phyloP scores from a whole-genome alignment of 2,329 filamentous ascomycete species.

The Simplicillium sp. region DNA sequence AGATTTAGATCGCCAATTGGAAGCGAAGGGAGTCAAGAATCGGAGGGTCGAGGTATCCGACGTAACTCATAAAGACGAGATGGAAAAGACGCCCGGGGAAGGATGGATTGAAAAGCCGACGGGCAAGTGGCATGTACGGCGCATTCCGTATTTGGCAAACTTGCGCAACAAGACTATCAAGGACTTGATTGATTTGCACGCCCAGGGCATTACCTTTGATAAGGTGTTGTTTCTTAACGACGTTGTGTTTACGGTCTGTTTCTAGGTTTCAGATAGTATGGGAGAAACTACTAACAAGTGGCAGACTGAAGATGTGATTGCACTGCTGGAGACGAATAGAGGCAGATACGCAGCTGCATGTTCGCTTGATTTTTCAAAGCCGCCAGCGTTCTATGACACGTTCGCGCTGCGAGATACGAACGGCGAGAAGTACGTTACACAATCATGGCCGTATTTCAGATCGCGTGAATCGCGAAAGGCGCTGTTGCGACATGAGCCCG shows the following conservation, averaged over 20 bases:
- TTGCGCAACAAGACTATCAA: conserved; percentile 55
- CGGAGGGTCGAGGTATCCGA: conserved; percentile 47
- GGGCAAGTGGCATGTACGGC: conserved; percentile 44
- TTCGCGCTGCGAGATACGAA: conserved; percentile 49
- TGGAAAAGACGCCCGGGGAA: conserved; percentile 30
- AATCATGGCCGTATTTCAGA: conserved; percentile 51
- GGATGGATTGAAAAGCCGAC: conserved; percentile 57
- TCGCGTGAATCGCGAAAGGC: conserved; percentile 40
- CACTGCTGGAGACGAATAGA: conserved; percentile 44
- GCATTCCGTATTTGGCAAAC: conserved; percentile 59
- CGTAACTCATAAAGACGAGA: conserved; percentile 48
- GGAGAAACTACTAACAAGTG: too few relatives aligned
- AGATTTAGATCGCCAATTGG: conserved; percentile 45
- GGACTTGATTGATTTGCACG: conserved; percentile 42
- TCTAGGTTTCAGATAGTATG: too few relatives aligned
- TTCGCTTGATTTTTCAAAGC: conserved; percentile 47
- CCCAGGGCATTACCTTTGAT: conserved; percentile 43
- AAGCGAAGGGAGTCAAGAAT: conserved; percentile 34
- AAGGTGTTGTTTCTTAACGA: conserved; percentile 55
- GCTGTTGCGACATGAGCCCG: conserved; percentile 36
- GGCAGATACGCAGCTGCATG: conserved; percentile 54
- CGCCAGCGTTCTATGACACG: conserved; percentile 49
- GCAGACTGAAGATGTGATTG: conserved; percentile 44
- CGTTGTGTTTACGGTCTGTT: conserved; percentile 47
- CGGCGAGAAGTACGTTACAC: conserved; percentile 40